Evolutionary conservation across 257 asterid genomes (phyloP).

Genomic region (Solanum pinnatisectum): DNA sequence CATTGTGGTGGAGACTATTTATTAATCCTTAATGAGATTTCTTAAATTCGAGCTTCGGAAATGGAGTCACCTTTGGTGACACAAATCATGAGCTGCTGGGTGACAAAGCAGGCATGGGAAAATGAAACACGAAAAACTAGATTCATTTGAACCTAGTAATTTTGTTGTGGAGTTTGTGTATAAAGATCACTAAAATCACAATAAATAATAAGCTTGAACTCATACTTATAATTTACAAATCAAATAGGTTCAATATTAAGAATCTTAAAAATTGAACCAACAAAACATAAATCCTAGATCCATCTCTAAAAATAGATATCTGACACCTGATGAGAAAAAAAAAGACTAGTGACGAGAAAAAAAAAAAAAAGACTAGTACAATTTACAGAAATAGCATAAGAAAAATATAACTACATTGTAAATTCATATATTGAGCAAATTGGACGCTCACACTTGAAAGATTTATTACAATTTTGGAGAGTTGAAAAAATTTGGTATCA

Average conservation of each 20-base stretch:
- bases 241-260: not conserved
- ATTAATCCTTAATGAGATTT: no score
- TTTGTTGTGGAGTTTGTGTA: not conserved
- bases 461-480: no score
- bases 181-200: no score
- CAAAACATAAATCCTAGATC: not conserved
- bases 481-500: no score
- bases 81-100: not conserved
- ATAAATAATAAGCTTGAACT: not conserved
- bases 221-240: not conserved
- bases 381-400: no score
- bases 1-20: not conserved
- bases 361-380: no score
- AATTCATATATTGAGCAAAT: no score
- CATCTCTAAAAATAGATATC: no score
- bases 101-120: not conserved
- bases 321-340: not conserved
- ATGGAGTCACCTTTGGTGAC: not conserved
- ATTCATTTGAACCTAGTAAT: not conserved
- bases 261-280: no score
- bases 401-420: not conserved
- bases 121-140: not conserved
- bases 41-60: no score
- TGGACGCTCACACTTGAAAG: no score
- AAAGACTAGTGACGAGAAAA: no score